A percentile compares a stretch with the other conserved stretches of the same genome.
Conservation (phyloP, 2,329 filamentous ascomycete genomes). For the Cordyceps tenuipes region DNA sequence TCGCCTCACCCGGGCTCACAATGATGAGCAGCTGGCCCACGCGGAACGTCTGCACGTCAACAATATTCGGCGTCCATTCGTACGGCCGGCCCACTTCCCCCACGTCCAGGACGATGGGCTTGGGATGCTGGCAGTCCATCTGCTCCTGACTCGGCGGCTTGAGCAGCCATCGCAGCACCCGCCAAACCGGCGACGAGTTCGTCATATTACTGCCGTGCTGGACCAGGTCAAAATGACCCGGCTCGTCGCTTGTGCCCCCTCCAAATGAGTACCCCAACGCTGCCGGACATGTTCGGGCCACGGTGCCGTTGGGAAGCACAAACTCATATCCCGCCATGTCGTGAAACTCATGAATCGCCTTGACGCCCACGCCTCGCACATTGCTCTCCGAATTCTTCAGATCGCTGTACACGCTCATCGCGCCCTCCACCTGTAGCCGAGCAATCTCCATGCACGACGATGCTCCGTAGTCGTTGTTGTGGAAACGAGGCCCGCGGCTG, state of each 20-base stretch:
- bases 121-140: conserved; percentile 66
- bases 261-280: conserved; percentile 86
- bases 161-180: conserved; percentile 60
- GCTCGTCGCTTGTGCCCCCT: conserved; percentile 81
- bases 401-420: conserved; percentile 40
- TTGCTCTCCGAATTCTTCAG: conserved; percentile 38
- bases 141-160: conserved; percentile 62
- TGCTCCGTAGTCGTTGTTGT: conserved; percentile 58
- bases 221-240: conserved; percentile 82
- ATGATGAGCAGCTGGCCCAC: conserved; percentile 80
- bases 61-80: conserved; percentile 77
- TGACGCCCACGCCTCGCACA: conserved; percentile 57
- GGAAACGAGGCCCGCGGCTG: conserved; percentile 59
- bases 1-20: conserved; percentile 77
- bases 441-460: conserved; percentile 73
- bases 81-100: conserved; percentile 70
- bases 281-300: conserved; percentile 69
- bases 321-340: conserved; percentile 71
- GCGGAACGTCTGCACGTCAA: conserved; percentile 78
- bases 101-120: conserved; percentile 79
- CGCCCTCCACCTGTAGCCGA: conserved; percentile 54
- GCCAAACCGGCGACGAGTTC: conserved; percentile 68
- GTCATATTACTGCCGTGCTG: conserved; percentile 68
- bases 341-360: conserved; percentile 72
- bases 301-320: conserved; percentile 60